Percentiles rank a stretch among this genome's conserved stretches.
Evolutionary conservation across 805 yeast genomes (phyloP).

Genomic region (Teunomyces panamensis): DNA sequence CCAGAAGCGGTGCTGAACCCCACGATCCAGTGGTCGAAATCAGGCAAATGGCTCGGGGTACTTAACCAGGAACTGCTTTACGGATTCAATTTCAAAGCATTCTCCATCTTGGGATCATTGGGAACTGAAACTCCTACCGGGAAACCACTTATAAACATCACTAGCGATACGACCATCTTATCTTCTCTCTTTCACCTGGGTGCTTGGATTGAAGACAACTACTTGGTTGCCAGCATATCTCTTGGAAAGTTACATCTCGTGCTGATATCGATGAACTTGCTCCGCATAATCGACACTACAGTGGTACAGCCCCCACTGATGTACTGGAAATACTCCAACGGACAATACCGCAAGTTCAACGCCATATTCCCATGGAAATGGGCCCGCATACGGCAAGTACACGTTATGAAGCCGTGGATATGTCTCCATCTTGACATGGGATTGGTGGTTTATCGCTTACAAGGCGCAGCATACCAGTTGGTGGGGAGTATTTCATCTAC

Average conservation of each 20-base stretch:
- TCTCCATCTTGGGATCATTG: conserved; percentile 22
- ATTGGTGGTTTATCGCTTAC: neutral
- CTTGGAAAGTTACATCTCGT: neutral
- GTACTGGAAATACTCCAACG: neutral
- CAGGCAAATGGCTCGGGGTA: conserved; percentile 33
- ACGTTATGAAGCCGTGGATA: neutral
- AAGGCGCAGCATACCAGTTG: neutral
- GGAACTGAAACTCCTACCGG: neutral
- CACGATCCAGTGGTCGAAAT: conserved; percentile 27
- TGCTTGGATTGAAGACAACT: neutral
- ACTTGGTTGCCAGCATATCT: neutral
- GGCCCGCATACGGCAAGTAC: neutral
- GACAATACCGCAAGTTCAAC: neutral
- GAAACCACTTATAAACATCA: neutral
- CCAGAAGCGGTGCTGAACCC: conserved; percentile 11
- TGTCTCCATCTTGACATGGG: neutral
- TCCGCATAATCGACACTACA: neutral
- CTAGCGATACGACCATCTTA: neutral
- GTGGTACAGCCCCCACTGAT: neutral
- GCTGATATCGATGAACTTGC: neutral
- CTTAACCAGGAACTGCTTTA: conserved; percentile 22
- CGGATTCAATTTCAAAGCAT: conserved; percentile 28
- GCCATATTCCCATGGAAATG: neutral
- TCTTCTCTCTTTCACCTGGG: neutral
- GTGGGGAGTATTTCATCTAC: neutral